Evolutionary conservation across 345 rosid species (phyloP).

Genomic region (Jatropha curcas): DNA sequence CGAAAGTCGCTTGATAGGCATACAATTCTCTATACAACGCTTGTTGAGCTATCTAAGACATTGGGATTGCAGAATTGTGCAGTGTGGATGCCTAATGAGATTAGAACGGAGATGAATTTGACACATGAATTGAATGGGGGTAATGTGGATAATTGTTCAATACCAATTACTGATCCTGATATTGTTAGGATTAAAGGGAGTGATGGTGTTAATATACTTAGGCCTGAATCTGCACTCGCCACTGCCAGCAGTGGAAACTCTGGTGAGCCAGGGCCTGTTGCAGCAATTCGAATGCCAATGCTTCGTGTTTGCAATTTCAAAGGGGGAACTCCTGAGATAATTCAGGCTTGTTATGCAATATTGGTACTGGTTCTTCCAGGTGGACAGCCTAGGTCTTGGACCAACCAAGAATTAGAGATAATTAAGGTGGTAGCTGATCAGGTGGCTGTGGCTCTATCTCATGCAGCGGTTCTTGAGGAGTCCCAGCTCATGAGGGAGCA

Average conservation of each 20-base stretch:
- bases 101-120: conserved; percentile 60
- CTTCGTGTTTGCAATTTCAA: conserved; percentile 79
- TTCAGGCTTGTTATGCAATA: conserved; percentile 70
- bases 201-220: conserved; percentile 59
- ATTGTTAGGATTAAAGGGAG: conserved; percentile 58
- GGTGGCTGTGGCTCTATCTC: conserved; percentile 95
- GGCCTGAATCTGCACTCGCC: conserved; percentile 60
- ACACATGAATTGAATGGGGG: conserved; percentile 66
- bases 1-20: conserved; percentile 88
- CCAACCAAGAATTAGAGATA: conserved; percentile 79
- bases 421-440: conserved; percentile 95
- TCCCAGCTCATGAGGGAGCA: conserved; percentile 93
- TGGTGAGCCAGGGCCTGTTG: conserved; percentile 65
- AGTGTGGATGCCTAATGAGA: conserved; percentile 88
- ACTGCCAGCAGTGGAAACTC: conserved; percentile 59
- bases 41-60: conserved; percentile 92
- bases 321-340: conserved; percentile 83
- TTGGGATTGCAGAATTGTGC: conserved; percentile 84
- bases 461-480: conserved; percentile 94
- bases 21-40: conserved; percentile 74
- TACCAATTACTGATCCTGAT: conserved; percentile 68
- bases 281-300: conserved; percentile 97
- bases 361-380: conserved; percentile 82
- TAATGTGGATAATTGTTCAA: conserved; percentile 35
- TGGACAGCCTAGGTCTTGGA: conserved; percentile 68